These are phyloP conservation scores for Rhizophagus sp. DNA, from an alignment of 192 early-diverging fungal genomes.

Conservation along the genomic window DNA sequence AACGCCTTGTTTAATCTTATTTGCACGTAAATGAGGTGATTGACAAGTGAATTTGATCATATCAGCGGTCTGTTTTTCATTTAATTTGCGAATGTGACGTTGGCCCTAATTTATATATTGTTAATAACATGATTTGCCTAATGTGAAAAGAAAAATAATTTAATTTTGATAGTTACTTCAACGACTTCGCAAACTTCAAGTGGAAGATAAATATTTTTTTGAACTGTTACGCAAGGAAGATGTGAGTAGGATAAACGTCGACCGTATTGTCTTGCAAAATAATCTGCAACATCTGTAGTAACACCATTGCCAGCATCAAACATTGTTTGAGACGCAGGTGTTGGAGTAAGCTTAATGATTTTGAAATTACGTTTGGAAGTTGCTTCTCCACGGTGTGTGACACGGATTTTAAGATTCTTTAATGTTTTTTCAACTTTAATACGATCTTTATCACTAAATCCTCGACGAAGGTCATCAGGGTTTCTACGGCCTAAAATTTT, in stretches of 20 bases:
- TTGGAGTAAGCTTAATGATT: conserved; percentile 67
- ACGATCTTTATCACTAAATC: conserved; percentile 37
- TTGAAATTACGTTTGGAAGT: conserved; percentile 61
- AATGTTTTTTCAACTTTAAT: conserved; percentile 47
- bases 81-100: conserved; percentile 79
- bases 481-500: conserved; percentile 62
- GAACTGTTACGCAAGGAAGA: conserved; percentile 77
- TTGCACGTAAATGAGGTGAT: conserved; percentile 73
- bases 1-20: conserved; percentile 76
- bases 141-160: background rate
- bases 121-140: background rate
- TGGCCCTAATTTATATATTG: conserved; percentile 57
- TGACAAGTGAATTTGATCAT: conserved; percentile 95
- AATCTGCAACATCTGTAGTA: conserved; percentile 66
- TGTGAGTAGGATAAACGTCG: conserved; percentile 71
- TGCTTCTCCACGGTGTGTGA: conserved; percentile 64
- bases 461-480: conserved; percentile 47
- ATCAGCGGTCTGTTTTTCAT: conserved; percentile 87
- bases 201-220: conserved; percentile 69
- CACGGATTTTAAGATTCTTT: conserved; percentile 52
- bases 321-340: conserved; percentile 65
- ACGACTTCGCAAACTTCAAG: conserved; percentile 89
- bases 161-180: conserved; percentile 12
- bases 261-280: conserved; percentile 78
- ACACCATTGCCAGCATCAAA: conserved; percentile 61